A percentile compares a stretch with the other conserved stretches of the same genome.
phyloP scores from a whole-genome alignment of 2,329 filamentous ascomycete species.

The Botrytis porri region DNA sequence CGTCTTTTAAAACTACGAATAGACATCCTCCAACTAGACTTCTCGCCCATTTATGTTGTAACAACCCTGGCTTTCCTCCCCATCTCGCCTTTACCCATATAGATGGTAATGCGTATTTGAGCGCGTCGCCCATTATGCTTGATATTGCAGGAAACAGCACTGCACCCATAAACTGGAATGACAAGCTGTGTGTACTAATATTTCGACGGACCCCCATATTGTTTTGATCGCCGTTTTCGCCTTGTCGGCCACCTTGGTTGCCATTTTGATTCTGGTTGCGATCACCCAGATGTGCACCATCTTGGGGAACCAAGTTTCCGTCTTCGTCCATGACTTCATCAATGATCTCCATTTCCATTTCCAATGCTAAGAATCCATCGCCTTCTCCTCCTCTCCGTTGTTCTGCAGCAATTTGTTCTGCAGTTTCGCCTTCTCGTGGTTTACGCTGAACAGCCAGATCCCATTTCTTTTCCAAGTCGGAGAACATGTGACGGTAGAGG shows the following conservation, averaged over 20 bases:
- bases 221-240: conserved; percentile 12
- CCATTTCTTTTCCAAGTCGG: conserved; percentile 35
- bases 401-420: conserved; percentile 39
- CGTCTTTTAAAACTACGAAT: conserved; percentile 79
- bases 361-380: conserved; percentile 29
- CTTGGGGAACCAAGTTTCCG: neutral
- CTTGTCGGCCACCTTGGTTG: neutral
- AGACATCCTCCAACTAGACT: conserved; percentile 85
- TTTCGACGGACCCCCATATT: conserved; percentile 31
- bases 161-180: conserved; percentile 61
- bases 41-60: conserved; percentile 84
- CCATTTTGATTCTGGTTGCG: conserved; percentile 6
- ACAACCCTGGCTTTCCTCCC: conserved; percentile 43
- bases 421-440: conserved; percentile 38
- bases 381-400: conserved; percentile 37
- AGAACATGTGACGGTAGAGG: conserved; percentile 47
- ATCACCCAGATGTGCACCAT: neutral
- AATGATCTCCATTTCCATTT: conserved; percentile 29
- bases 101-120: conserved; percentile 65
- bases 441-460: conserved; percentile 36
- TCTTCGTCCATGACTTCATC: conserved; percentile 23
- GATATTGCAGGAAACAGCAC: conserved; percentile 81
- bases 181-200: conserved; percentile 52
- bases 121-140: conserved; percentile 70
- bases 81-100: conserved; percentile 52